Evolutionary conservation across 192 early-diverging fungal species (phyloP), one percentile per base, ranked within the genome.

Genomic region (Coemansia sp.): DNA sequence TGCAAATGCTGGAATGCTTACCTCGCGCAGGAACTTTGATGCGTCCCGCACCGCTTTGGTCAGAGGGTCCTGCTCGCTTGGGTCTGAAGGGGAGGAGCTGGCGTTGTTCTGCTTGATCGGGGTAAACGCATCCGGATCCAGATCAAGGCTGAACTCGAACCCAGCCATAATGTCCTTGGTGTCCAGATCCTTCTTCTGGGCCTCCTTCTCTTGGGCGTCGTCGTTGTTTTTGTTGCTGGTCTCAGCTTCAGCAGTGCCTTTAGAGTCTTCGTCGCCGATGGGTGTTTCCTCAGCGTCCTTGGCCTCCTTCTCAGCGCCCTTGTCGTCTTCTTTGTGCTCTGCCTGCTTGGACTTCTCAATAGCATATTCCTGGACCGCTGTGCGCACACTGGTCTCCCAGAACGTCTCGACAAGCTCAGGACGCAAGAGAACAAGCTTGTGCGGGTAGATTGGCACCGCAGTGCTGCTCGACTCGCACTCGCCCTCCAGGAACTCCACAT

Each of bases 401-500:
- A 87, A 98, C 5, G 88, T 62, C 32, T 91, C 88, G 42, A 97
- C 78, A 58, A 99, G 81, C 79, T 99, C 97, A 6, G 89, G 90
- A 61, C 97, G 86, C 74, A 99, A 75, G 41, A 98, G 77, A 6
- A 90, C 84, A 72, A 96, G 77, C 61, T 88, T 83, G 75, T 98
- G 95, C 15, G 94, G 97, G 70, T 99, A 99, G 16, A 79, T 77
- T 8, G 90, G 90, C 49, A 87, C 70, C 43, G 32, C 68, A 13
- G 64, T 64, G 9, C 73, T 80, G 62, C 79, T 88, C n/a, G 63
- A 52, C 11, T 67, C 39, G 53, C 87, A 85, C 67, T 89, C 90
- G 40, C 76, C 75, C 59, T 96, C 94, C 61, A 90, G 79, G 75
- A 99, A 99, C 65, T 88, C 89, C 57, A 94, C 85, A 78, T 99